Percentiles rank a stretch among this genome's conserved stretches.
Evolutionary conservation across 345 rosid genomes (phyloP).

Genomic region (Sonneratia caseolaris): DNA sequence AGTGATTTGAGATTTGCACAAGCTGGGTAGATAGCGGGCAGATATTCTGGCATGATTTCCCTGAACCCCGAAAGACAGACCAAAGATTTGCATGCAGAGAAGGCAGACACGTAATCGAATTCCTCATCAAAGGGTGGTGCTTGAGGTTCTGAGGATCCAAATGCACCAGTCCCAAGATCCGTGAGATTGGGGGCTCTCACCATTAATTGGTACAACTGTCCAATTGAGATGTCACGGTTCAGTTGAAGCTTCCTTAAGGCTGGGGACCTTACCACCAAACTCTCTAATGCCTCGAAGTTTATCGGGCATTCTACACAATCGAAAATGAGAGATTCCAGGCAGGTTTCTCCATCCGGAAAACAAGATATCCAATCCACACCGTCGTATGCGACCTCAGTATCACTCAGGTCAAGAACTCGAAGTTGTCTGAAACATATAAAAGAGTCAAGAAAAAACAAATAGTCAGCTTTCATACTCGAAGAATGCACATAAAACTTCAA

Average conservation of each 20-base stretch:
- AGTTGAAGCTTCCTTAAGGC: slow-evolving; percentile 52
- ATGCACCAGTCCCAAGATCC: slow-evolving; percentile 80
- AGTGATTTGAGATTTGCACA: slow-evolving; percentile 69
- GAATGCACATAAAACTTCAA: not conserved
- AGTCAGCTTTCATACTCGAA: not conserved
- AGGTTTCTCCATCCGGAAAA: slow-evolving; percentile 52
- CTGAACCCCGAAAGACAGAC: slow-evolving; percentile 76
- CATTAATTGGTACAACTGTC: slow-evolving; percentile 46
- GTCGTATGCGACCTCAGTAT: slow-evolving; percentile 56
- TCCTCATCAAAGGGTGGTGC: slow-evolving; percentile 43
- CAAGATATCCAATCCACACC: slow-evolving; percentile 71
- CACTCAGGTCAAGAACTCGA: slow-evolving; percentile 66
- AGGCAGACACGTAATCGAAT: slow-evolving; percentile 47
- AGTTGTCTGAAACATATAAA: slow-evolving; percentile 37
- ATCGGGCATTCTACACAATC: slow-evolving; percentile 55
- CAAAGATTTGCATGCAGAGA: slow-evolving; percentile 58
- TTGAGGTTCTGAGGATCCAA: slow-evolving; percentile 30
- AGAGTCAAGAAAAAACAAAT: slow-evolving; percentile 1
- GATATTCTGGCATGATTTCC: slow-evolving; percentile 48
- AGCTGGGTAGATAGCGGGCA: slow-evolving; percentile 61
- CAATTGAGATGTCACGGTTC: slow-evolving; percentile 53
- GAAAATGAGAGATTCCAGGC: slow-evolving; percentile 57
- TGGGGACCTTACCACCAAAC: slow-evolving; percentile 60
- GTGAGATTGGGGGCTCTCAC: slow-evolving; percentile 61
- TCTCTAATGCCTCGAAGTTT: slow-evolving; percentile 62